Conservation (phyloP, 768 basidiomycete genomes). For the Lyophyllum semitale region DNA sequence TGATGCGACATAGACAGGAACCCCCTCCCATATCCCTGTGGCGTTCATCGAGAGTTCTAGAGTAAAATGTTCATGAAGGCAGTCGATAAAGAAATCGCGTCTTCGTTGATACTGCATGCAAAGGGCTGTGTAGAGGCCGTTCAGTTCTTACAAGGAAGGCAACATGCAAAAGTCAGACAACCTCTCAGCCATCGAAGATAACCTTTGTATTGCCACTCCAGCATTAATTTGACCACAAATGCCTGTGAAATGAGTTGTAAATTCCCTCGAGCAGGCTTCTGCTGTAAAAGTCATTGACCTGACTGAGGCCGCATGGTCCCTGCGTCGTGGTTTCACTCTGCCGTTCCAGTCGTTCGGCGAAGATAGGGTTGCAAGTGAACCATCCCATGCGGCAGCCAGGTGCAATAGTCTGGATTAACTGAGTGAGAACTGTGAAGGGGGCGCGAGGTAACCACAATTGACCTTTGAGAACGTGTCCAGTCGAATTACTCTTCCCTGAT, state of each 20-base stretch:
- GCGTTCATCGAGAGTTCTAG: constrained; percentile 38
- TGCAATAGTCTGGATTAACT: not conserved
- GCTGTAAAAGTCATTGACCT: constrained; percentile 37
- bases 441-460: not conserved
- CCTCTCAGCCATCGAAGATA: constrained; percentile 82
- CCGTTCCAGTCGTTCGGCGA: constrained; percentile 75
- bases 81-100: constrained; percentile 66
- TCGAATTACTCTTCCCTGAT: constrained; percentile 81
- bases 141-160: not conserved
- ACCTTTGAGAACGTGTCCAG: constrained; percentile 83
- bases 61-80: constrained; percentile 63
- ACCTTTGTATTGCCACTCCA: constrained; percentile 60
- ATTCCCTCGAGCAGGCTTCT: not conserved
- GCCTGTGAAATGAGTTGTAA: constrained; percentile 28
- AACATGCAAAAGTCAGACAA: constrained; percentile 16
- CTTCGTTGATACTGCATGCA: constrained; percentile 45
- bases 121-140: constrained; percentile 42
- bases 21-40: constrained; percentile 33
- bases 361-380: constrained; percentile 75
- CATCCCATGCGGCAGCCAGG: constrained; percentile 72
- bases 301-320: constrained; percentile 71
- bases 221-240: constrained; percentile 60
- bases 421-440: not conserved
- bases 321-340: constrained; percentile 70
- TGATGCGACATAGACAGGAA: constrained; percentile 47